A percentile compares a stretch with the other conserved stretches of the same genome.
Conservation (phyloP, 495 filamentous ascomycete genomes). For the Thermothielavioides terrestris region DNA sequence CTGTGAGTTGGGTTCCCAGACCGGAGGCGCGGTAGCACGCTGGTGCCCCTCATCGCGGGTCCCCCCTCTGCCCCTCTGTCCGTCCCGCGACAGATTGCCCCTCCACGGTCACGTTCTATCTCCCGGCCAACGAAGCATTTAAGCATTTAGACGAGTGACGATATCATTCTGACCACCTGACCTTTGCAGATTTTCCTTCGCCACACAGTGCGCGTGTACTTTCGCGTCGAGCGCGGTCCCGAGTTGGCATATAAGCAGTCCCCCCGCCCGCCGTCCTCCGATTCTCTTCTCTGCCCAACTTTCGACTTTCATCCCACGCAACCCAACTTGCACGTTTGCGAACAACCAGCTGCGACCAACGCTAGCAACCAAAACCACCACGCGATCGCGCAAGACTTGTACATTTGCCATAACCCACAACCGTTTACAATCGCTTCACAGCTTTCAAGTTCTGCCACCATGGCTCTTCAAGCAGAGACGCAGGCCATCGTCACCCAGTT, state of each 20-base stretch:
- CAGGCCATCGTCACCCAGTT: slow-evolving; percentile 75
- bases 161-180: no score
- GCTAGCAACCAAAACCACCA: no score
- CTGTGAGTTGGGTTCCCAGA: slow-evolving; percentile 32
- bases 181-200: neutral
- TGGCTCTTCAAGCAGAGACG: slow-evolving; percentile 63
- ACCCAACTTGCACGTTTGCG: no score
- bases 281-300: no score
- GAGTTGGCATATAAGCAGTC: neutral
- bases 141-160: no score
- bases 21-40: no score
- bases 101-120: no score
- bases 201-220: neutral
- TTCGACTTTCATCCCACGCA: no score
- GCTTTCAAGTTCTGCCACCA: slow-evolving; percentile 38
- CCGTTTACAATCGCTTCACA: slow-evolving; percentile 42
- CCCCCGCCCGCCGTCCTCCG: neutral
- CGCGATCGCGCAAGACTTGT: slow-evolving; percentile 4
- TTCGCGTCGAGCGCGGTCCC: neutral
- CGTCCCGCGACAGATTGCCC: neutral
- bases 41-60: slow-evolving; percentile 3
- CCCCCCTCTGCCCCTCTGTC: no score
- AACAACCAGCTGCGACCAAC: no score
- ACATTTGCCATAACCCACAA: slow-evolving; percentile 38
- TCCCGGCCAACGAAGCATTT: neutral